Percentiles rank a stretch among this genome's conserved stretches.
These are phyloP conservation scores for Cenchrus fungigraminus DNA, from an alignment of 176 grass and related monocot genomes.

Conservation along the genomic window DNA sequence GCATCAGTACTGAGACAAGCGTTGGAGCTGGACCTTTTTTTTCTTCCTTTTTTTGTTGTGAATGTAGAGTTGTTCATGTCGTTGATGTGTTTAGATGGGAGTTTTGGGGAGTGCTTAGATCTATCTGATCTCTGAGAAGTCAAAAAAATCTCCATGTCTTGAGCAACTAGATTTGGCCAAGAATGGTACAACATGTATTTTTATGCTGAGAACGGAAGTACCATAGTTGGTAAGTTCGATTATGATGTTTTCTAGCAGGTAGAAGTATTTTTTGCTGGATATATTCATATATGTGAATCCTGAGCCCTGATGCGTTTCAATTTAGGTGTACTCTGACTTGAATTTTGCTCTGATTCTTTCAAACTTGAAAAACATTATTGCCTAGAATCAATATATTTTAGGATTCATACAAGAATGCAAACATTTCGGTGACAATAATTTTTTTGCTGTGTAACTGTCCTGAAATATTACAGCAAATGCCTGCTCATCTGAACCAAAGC, in stretches of 20 bases:
- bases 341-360: not conserved
- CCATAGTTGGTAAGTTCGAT: conserved; percentile 7
- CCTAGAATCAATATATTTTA: not conserved
- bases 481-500: too few relatives aligned
- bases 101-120: not conserved
- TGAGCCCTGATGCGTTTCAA: not conserved
- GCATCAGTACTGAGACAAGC: conserved; percentile 29
- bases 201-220: not conserved
- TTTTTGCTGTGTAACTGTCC: too few relatives aligned
- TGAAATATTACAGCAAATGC: too few relatives aligned
- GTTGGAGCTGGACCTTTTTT: conserved; percentile 36
- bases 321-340: not conserved
- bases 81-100: conserved; percentile 3
- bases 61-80: conserved; percentile 9
- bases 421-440: not conserved
- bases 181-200: conserved; percentile 19
- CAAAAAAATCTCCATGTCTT: not conserved
- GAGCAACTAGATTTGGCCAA: conserved; percentile 2
- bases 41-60: not conserved
- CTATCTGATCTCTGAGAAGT: not conserved
- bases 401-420: not conserved
- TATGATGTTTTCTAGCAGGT: conserved; percentile 17
- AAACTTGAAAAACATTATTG: not conserved
- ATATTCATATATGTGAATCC: not conserved
- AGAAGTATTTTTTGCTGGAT: not conserved